phyloP scores from a whole-genome alignment of 2,329 filamentous ascomycete species.

The Pseudogymnoascus sp. region DNA sequence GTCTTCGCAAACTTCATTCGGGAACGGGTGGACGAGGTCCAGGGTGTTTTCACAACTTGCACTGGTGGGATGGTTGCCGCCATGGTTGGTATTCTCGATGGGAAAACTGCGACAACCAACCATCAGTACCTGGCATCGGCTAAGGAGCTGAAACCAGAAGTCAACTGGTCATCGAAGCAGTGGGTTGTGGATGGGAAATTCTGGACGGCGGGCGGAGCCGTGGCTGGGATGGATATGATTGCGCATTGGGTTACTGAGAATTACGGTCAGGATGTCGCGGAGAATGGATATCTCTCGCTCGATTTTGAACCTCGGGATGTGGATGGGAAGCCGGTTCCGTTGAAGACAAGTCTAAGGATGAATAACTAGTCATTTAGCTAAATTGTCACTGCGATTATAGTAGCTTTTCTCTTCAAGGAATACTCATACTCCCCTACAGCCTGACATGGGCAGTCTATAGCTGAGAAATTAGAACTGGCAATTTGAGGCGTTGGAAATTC shows the following conservation, averaged over 20 bases:
- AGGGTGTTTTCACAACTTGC: slow-evolving; percentile 37
- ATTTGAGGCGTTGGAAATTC: too few species aligned
- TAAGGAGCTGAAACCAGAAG: slow-evolving; percentile 29
- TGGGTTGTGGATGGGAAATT: slow-evolving; percentile 39
- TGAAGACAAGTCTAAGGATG: background rate
- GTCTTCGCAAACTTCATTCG: slow-evolving; percentile 34
- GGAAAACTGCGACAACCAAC: slow-evolving; percentile 36
- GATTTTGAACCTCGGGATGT: slow-evolving; percentile 23
- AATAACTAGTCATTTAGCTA: background rate
- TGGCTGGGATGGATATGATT: slow-evolving; percentile 44
- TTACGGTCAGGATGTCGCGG: slow-evolving; percentile 18
- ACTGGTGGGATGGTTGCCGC: slow-evolving; percentile 30
- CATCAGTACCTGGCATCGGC: slow-evolving; percentile 27
- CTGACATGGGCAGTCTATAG: too few species aligned
- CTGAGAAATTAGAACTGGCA: too few species aligned
- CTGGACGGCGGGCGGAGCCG: slow-evolving; percentile 38
- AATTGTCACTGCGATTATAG: too few species aligned
- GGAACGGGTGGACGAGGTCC: slow-evolving; percentile 37
- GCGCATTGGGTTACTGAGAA: slow-evolving; percentile 20
- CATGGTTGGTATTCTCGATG: slow-evolving; percentile 33
- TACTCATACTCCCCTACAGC: too few species aligned
- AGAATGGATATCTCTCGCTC: slow-evolving; percentile 11
- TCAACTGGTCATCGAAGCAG: slow-evolving; percentile 37
- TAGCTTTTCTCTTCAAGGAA: too few species aligned
- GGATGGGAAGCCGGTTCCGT: slow-evolving; percentile 7